Evolutionary conservation across 257 asterid genomes (phyloP).

Genomic region (Leonotis leonurus): DNA sequence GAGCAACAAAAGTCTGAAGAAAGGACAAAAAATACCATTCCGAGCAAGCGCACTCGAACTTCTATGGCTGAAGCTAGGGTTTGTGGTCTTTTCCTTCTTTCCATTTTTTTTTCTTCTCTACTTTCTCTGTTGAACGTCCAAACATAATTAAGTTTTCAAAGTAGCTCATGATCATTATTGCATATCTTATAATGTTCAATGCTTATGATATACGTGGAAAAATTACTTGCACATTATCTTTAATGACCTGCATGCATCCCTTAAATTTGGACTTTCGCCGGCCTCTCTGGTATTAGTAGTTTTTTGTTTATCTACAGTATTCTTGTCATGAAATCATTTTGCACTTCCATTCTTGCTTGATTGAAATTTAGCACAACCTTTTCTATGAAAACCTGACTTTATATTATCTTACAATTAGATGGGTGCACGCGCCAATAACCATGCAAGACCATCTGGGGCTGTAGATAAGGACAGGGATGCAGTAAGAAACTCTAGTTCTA

Average conservation of each 20-base stretch:
- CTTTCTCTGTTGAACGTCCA: background rate
- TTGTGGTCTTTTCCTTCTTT: slow-evolving; percentile 21
- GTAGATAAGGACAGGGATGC: slow-evolving; percentile 66
- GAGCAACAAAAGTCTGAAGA: slow-evolving; percentile 73
- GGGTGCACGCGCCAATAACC: slow-evolving; percentile 57
- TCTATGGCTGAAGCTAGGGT: slow-evolving; percentile 73
- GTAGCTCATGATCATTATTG: no score
- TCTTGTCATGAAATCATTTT: slow-evolving; percentile 10
- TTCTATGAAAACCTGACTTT: slow-evolving; percentile 21
- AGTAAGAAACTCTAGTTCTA: slow-evolving; percentile 47
- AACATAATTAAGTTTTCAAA: no score
- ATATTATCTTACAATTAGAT: slow-evolving; percentile 31
- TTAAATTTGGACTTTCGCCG: background rate
- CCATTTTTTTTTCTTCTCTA: background rate
- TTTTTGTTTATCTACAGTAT: slow-evolving; percentile 3
- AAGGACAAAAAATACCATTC: slow-evolving; percentile 50
- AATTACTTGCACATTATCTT: no score
- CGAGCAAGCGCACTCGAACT: slow-evolving; percentile 90
- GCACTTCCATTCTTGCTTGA: slow-evolving; percentile 5
- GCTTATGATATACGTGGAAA: no score
- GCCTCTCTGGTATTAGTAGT: slow-evolving; percentile 8
- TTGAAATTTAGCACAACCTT: slow-evolving; percentile 11
- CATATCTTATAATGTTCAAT: no score
- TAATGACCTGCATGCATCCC: no score
- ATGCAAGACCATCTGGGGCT: slow-evolving; percentile 49